phyloP scores from a whole-genome alignment of 805 yeast genomes.

The Hanseniaspora guilliermondii region DNA sequence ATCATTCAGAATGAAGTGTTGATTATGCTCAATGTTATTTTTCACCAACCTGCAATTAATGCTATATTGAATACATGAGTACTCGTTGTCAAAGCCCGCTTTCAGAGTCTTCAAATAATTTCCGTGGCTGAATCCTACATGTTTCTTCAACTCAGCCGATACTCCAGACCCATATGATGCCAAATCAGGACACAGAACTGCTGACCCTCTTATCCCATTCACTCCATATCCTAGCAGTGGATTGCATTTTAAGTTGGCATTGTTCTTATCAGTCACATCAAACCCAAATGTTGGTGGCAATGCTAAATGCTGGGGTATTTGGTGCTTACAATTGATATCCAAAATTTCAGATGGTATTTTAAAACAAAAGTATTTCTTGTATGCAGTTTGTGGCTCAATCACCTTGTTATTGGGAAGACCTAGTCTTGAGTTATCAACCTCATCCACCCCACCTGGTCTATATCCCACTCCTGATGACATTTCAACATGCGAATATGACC shows the following conservation, averaged over 20 bases:
- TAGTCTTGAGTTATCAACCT: conserved; percentile 21
- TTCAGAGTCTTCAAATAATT: conserved; percentile 46
- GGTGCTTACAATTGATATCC: conserved; percentile 42
- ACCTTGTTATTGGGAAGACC: conserved; percentile 37
- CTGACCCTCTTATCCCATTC: conserved; percentile 38
- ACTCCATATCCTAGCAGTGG: conserved; percentile 45
- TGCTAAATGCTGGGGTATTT: conserved; percentile 24
- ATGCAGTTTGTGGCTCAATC: conserved; percentile 35
- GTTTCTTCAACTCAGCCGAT: not conserved
- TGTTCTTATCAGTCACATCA: conserved; percentile 20
- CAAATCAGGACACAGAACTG: conserved; percentile 39
- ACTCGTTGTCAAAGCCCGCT: conserved; percentile 37
- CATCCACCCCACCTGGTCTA: conserved; percentile 30
- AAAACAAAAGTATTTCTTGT: conserved; percentile 48
- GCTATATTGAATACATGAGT: conserved; percentile 38
- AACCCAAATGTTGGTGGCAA: conserved; percentile 35
- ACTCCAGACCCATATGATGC: not conserved
- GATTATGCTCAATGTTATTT: conserved; percentile 26
- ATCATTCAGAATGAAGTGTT: conserved; percentile 27
- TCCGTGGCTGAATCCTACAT: conserved; percentile 12
- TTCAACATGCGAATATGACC: conserved; percentile 30
- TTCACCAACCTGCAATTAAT: conserved; percentile 49
- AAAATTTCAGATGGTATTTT: conserved; percentile 41
- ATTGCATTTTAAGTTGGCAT: conserved; percentile 23
- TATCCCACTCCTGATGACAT: conserved; percentile 25